Conservation (phyloP, 1,284 basidiomycete genomes). For the Trichosporon faecale region DNA sequence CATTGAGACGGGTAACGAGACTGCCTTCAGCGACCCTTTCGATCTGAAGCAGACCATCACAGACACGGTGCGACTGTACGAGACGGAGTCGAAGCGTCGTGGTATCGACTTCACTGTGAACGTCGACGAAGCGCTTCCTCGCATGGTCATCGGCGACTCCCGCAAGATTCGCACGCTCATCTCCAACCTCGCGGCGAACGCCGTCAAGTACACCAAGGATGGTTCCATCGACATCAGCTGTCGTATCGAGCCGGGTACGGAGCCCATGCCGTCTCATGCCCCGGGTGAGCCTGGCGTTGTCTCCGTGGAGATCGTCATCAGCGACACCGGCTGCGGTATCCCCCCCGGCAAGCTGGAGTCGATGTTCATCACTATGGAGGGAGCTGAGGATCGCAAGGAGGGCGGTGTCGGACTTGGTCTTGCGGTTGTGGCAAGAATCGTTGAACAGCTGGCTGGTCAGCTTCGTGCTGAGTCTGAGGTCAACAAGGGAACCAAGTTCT, state of each 20-base stretch:
- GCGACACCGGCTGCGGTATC: constrained; percentile 77
- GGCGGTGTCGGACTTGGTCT: constrained; percentile 62
- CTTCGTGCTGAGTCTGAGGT: constrained; percentile 73
- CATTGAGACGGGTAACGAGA: constrained; percentile 74
- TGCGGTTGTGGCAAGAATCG: constrained; percentile 77
- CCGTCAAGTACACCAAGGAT: constrained; percentile 71
- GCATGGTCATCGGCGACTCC: constrained; percentile 65
- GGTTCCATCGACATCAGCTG: constrained; percentile 68
- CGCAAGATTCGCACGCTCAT: constrained; percentile 77
- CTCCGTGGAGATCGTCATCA: constrained; percentile 70
- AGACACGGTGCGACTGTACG: constrained; percentile 61
- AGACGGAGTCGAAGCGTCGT: constrained; percentile 67
- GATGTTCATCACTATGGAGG: constrained; percentile 83
- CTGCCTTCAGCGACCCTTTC: constrained; percentile 78
- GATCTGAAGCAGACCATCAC: constrained; percentile 66
- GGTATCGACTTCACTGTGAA: constrained; percentile 65
- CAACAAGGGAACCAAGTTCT: constrained; percentile 67
- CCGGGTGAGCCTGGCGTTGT: constrained; percentile 38
- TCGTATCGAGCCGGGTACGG: constrained; percentile 16
- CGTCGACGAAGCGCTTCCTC: constrained; percentile 58
- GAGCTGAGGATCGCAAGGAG: constrained; percentile 61
- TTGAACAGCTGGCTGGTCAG: constrained; percentile 74
- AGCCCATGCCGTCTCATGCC: neutral
- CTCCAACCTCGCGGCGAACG: constrained; percentile 78
- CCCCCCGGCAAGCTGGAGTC: constrained; percentile 67